Evolutionary conservation across 192 early-diverging fungal genomes (phyloP), one percentile per base, ranked within the genome.

Genomic region (Rhizoclosmatium globosum): DNA sequence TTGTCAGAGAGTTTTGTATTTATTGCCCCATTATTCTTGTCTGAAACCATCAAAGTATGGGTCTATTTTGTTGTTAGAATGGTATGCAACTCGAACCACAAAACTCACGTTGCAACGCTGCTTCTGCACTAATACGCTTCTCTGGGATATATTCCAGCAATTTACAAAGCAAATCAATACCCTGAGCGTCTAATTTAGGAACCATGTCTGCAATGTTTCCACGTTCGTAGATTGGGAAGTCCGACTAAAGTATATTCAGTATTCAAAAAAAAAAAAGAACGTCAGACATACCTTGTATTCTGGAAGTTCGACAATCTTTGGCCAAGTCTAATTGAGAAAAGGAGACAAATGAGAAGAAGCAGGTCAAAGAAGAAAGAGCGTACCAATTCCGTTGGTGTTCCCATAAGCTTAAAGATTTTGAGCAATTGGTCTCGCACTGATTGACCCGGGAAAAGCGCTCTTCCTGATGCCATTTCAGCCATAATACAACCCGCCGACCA

Each of bases 401-500:
- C 94, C 81, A 90, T 78, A 68, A 91, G 80, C 83, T 96, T 97
- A 89, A 97, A 98, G 67, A 98, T 98, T 46, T 93, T 89, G 53
- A 93, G 77, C 43, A 99, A 77, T 81, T 99, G 96, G 83, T 97
- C 95, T 58, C 89, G 82, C 21, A 94, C 90, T 4, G 96, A 97
- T 43, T 89, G 92, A 76, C 98, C 98, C 4, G 95, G 92, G 76
- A 99, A 98, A 43, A 98, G 85, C 7, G 96, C 96, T 47, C 94
- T 89, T 39, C 97, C 96, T 43, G 76, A 77, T 7, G 68, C 68
- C 68, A 81, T 44, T 71, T 68, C 61, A 1, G 56, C 72, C 92
- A 98, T 94, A 78, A 96, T 97, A 82, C 96, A 98, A 15, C 97
- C 96, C 6, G 92, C 94, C 39, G 94, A 95, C 97, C 97, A 99